Evolutionary conservation across 768 basidiomycete species (phyloP), one percentile per base, ranked within the genome.

Genomic region (Boletellus emodensis): DNA sequence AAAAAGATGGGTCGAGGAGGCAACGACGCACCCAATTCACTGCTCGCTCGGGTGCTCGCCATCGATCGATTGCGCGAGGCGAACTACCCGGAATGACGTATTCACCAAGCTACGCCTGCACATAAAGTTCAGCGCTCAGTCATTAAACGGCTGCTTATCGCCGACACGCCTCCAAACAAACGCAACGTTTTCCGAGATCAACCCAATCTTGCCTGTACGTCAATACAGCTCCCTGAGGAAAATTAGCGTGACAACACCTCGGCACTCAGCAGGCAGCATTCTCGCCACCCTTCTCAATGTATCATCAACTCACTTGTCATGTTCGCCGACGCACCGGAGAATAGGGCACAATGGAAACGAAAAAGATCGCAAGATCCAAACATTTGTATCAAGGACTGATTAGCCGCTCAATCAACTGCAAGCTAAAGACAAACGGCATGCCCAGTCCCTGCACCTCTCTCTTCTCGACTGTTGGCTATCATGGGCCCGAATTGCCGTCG

Each of bases 331-430:
- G 28, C 17, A 36, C 22, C 44, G 33, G n/a, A 20, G 38, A 13
- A 35, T 3, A 2, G 15, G 36, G 38, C 37, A 54, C 6, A 41
- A 15, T 15, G 13, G 28, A 20, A 43, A 40, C 8, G 30, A 20
- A 37, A 22, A 10, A 22, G 14, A 51, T 14, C 6, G 24, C 24
- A 26, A 26, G 24, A 53, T 54, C 30, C 32, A 36, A 14, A 42
- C 18, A 34, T 35, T 49, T 66, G 79, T 84, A 69, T 66, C 81
- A 77, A 72, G 72, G 75, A 71, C 83, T 84, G 84, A 87, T 87
- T 86, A 80, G 75, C 82, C 84, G 74, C 74, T 63, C 70, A 62
- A 74, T 73, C 81, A 68, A 67, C 78, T 56, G 61, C 54, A 58
- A 40, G 24, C 28, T 61, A 52, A 61, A 61, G 75, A 77, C 65